phyloP scores from a whole-genome alignment of 2,329 filamentous ascomycete genomes.

The Hymenoscyphus salicellus region DNA sequence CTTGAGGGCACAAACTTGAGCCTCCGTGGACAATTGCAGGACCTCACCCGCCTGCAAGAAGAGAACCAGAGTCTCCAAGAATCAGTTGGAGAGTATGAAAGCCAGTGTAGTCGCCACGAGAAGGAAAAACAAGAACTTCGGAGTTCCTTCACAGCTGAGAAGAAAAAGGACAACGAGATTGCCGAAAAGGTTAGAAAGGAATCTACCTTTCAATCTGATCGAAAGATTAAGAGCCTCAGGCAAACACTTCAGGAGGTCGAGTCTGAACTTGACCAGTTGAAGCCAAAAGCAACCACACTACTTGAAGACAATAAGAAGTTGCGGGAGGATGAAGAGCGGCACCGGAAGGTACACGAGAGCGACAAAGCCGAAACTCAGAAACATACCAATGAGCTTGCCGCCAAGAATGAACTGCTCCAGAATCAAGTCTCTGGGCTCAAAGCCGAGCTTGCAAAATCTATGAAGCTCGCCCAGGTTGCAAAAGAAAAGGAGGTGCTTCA shows the following conservation, averaged over 20 bases:
- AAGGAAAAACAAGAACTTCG: constrained; percentile 29
- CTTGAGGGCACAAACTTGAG: constrained; percentile 26
- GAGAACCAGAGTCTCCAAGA: constrained; percentile 18
- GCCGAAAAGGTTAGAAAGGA: constrained; percentile 20
- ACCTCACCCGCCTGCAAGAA: constrained; percentile 24
- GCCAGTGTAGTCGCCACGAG: constrained; percentile 29
- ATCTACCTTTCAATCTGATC: constrained; percentile 17
- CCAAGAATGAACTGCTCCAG: neutral
- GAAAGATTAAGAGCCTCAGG: constrained; percentile 20
- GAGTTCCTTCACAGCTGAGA: constrained; percentile 22
- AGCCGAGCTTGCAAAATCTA: neutral
- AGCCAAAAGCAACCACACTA: neutral
- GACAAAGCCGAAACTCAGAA: neutral
- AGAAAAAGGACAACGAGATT: constrained; percentile 16
- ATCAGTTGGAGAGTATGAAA: constrained; percentile 15
- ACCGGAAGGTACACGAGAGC: neutral
- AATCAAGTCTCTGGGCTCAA: constrained; percentile 15
- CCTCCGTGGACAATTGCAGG: constrained; percentile 34
- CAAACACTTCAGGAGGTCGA: constrained; percentile 18
- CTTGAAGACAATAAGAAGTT: neutral
- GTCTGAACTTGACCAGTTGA: constrained; percentile 7
- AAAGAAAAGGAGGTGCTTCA: neutral
- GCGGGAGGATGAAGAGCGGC: neutral
- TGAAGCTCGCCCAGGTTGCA: neutral
- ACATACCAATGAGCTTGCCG: neutral